Evolutionary conservation across 2,329 filamentous ascomycete genomes (phyloP).

Genomic region (Penicillium sp.): DNA sequence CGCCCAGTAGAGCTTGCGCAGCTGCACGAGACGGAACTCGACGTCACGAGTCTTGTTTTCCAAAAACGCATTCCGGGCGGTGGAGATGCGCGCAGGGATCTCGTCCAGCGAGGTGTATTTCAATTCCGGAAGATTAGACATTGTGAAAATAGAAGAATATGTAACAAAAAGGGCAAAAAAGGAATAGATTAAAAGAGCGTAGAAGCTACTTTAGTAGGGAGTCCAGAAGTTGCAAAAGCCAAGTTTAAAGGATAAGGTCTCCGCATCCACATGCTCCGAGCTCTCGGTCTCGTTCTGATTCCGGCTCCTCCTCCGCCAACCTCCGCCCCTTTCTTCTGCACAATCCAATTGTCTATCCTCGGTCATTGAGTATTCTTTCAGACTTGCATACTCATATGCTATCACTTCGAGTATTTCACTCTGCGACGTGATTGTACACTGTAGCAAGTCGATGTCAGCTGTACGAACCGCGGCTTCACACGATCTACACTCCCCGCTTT

Average conservation of each 20-base stretch:
- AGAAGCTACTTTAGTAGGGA: not conserved
- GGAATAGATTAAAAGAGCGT: not conserved
- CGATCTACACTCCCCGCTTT: not conserved
- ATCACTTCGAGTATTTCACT: too few species aligned
- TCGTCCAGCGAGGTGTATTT: conserved; percentile 65
- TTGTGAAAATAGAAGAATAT: conserved; percentile 19
- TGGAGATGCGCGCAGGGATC: conserved; percentile 64
- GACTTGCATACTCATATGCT: too few species aligned
- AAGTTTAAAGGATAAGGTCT: not conserved
- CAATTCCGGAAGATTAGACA: conserved; percentile 50
- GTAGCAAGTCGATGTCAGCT: not conserved
- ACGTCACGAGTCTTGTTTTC: conserved; percentile 80
- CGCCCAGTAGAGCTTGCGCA: conserved; percentile 95
- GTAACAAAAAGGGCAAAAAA: not conserved
- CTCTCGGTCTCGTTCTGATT: conserved; percentile 2
- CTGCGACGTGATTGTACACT: not conserved
- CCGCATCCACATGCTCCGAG: conserved; percentile 9
- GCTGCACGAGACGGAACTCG: conserved; percentile 78
- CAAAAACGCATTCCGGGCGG: conserved; percentile 69
- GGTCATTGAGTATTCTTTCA: too few species aligned
- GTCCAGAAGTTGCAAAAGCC: not conserved
- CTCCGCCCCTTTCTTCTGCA: not conserved
- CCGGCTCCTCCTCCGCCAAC: not conserved
- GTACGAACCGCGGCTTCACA: conserved; percentile 11
- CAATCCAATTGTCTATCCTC: not conserved